A percentile compares a stretch with the other conserved stretches of the same genome.
These are phyloP conservation scores for Monascus ruber DNA, from an alignment of 2,329 filamentous ascomycete species.

Conservation along the genomic window DNA sequence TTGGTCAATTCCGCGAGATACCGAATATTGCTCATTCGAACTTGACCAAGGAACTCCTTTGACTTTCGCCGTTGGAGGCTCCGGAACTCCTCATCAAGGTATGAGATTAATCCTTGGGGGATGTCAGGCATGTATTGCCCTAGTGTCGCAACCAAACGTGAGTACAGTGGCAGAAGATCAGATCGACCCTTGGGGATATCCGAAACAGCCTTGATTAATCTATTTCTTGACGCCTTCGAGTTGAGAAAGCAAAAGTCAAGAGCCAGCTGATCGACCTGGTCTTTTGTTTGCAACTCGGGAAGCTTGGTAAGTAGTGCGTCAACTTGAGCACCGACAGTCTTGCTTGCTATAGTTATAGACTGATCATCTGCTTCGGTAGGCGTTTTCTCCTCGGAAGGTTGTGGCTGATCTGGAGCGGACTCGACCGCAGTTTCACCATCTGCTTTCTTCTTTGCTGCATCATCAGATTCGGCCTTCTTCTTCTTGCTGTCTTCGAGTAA, in stretches of 20 bases:
- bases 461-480: conserved; percentile 74
- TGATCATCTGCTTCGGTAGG: conserved; percentile 58
- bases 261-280: conserved; percentile 80
- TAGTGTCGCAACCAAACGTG: conserved; percentile 83
- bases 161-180: conserved; percentile 81
- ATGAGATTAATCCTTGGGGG: conserved; percentile 79
- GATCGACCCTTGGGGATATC: conserved; percentile 90
- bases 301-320: conserved; percentile 78
- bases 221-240: conserved; percentile 92
- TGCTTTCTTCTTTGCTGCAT: conserved; percentile 66
- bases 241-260: conserved; percentile 98
- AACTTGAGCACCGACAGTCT: conserved; percentile 93
- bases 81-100: conserved; percentile 92
- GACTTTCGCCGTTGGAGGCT: conserved; percentile 94
- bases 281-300: conserved; percentile 86
- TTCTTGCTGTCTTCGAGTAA: conserved; percentile 90
- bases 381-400: conserved; percentile 39
- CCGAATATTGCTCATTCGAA: conserved; percentile 88
- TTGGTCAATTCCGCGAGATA: conserved; percentile 96
- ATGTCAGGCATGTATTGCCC: conserved; percentile 91
- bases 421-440: conserved; percentile 38
- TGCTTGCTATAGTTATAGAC: conserved; percentile 91
- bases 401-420: conserved; percentile 34
- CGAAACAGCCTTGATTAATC: conserved; percentile 81
- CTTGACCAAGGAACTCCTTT: conserved; percentile 92